Evolutionary conservation across 371 early-diverging fungal species (phyloP).

Genomic region (Enteropsectra breve): DNA sequence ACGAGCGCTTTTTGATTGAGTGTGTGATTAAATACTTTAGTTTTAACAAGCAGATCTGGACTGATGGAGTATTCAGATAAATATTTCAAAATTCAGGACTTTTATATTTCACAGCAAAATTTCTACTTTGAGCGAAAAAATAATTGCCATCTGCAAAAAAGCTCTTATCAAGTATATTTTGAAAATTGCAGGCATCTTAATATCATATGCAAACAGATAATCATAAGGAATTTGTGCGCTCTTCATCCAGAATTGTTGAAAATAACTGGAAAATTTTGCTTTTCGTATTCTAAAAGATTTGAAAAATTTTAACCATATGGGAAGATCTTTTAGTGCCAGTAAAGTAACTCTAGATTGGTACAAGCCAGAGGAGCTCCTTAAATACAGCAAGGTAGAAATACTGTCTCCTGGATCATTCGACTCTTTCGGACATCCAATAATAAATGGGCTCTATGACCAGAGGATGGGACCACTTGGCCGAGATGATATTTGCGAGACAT

Average conservation of each 20-base stretch:
- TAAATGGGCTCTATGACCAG: constrained; percentile 84
- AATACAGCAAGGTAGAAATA: constrained; percentile 81
- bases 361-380: constrained; percentile 74
- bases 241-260: no score
- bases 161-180: not conserved
- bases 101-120: no score
- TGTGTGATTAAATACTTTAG: no score
- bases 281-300: not conserved
- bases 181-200: not conserved
- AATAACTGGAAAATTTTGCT: not conserved
- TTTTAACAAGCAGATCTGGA: no score
- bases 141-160: no score
- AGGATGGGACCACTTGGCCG: constrained; percentile 81
- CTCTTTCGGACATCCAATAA: constrained; percentile 74
- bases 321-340: constrained; percentile 22
- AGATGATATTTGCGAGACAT: constrained; percentile 61
- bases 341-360: constrained; percentile 63
- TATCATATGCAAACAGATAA: not conserved
- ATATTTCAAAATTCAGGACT: no score
- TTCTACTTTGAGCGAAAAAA: no score
- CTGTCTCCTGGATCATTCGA: constrained; percentile 78
- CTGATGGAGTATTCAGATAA: no score
- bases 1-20: no score
- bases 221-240: not conserved
- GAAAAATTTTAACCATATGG: constrained; percentile 18